These are phyloP conservation scores for Sedum album DNA, from an alignment of 164 flowering plant genomes.

Conservation along the genomic window DNA sequence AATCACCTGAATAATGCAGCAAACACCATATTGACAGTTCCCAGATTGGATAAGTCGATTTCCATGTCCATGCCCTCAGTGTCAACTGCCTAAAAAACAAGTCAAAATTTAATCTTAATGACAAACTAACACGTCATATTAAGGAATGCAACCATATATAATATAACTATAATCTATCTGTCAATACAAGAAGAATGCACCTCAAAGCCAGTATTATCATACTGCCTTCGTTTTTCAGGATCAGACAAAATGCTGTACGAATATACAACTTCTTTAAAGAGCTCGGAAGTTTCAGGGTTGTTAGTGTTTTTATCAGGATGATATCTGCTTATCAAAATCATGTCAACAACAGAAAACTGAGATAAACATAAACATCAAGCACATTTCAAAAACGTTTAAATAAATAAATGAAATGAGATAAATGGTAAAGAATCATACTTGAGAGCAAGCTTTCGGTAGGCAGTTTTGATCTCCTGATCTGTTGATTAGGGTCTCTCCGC, in stretches of 20 bases:
- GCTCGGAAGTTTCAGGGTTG: constrained; percentile 77
- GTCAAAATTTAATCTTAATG: not conserved
- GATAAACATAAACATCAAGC: too few species aligned
- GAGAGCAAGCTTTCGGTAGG: constrained; percentile 89
- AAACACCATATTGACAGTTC: constrained; percentile 97
- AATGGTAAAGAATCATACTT: too few species aligned
- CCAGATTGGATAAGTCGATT: constrained; percentile 88
- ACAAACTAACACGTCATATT: too few species aligned
- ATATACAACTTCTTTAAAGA: constrained; percentile 77
- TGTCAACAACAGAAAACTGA: too few species aligned
- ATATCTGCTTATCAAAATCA: too few species aligned
- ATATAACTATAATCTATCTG: too few species aligned
- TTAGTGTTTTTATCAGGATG: constrained; percentile 79
- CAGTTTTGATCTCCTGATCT: too few species aligned
- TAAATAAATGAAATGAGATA: too few species aligned
- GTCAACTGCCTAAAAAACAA: constrained; percentile 60
- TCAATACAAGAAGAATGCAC: too few species aligned
- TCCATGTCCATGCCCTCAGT: constrained; percentile 90
- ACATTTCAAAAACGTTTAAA: too few species aligned
- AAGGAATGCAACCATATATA: too few species aligned
- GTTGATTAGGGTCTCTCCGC: too few species aligned
- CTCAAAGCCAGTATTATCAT: constrained; percentile 77
- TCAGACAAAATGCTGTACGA: constrained; percentile 75
- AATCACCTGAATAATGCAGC: constrained; percentile 98
- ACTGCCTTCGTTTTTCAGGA: constrained; percentile 76